A percentile compares a stretch with the other conserved stretches of the same genome.
Evolutionary conservation across 371 early-diverging fungal genomes (phyloP).

Genomic region (Lichtheimia ramosa): DNA sequence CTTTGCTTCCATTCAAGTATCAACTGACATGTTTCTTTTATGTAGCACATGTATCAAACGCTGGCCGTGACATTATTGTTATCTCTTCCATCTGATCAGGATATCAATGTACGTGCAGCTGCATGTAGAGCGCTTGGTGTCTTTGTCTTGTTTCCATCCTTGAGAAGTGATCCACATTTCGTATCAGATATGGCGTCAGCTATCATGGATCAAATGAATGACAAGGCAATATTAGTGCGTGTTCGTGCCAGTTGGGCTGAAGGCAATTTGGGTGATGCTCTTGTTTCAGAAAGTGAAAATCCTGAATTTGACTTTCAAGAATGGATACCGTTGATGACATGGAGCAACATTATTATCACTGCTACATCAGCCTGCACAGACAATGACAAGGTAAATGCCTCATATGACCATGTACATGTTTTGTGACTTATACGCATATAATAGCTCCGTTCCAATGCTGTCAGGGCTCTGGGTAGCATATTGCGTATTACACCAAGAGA

Average conservation of each 20-base stretch:
- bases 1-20: background rate
- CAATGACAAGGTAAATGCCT: constrained; percentile 65
- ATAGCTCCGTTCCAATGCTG: constrained; percentile 71
- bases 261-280: constrained; percentile 71
- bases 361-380: constrained; percentile 64
- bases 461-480: constrained; percentile 72
- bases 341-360: constrained; percentile 48
- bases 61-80: constrained; percentile 53
- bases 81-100: constrained; percentile 53
- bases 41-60: constrained; percentile 45
- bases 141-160: constrained; percentile 58
- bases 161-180: constrained; percentile 58
- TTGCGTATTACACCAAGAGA: constrained; percentile 56
- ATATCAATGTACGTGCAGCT: constrained; percentile 61
- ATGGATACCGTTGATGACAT: constrained; percentile 35
- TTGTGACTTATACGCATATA: background rate
- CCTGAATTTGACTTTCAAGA: constrained; percentile 31
- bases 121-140: constrained; percentile 73
- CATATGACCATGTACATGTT: background rate
- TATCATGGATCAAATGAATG: constrained; percentile 45
- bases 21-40: background rate
- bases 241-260: constrained; percentile 78
- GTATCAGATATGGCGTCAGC: constrained; percentile 54
- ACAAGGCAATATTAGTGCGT: constrained; percentile 58
- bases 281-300: constrained; percentile 48